phyloP scores from a whole-genome alignment of 1,284 basidiomycete species.

The Apiotrichum laibachii region DNA sequence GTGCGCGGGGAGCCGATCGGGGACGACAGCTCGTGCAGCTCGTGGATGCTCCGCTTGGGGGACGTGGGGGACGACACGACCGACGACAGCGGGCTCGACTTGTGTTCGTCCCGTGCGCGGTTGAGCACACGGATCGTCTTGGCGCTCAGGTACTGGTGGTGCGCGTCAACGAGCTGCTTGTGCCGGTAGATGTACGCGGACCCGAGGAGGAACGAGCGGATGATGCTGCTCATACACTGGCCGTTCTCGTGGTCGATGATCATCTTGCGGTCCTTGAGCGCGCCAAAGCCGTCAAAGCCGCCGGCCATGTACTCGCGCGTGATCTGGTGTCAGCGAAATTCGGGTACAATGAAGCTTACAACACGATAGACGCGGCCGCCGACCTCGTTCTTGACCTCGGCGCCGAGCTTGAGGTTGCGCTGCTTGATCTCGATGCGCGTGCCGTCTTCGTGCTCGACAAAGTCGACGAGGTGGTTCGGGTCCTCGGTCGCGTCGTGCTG shows the following conservation, averaged over 20 bases:
- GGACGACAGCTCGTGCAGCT: slow-evolving; percentile 3
- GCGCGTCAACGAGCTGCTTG: slow-evolving; percentile 44
- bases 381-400: slow-evolving; percentile 59
- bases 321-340: slow-evolving; percentile 32
- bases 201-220: slow-evolving; percentile 77
- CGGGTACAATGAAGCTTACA: slow-evolving; percentile 55
- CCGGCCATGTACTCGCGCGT: slow-evolving; percentile 51
- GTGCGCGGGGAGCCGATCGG: slow-evolving; percentile 18
- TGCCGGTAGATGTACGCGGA: slow-evolving; percentile 51
- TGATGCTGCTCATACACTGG: slow-evolving; percentile 72
- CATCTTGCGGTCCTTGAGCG: slow-evolving; percentile 65
- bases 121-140: slow-evolving; percentile 38
- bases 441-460: slow-evolving; percentile 47
- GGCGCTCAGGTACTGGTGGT: slow-evolving; percentile 38
- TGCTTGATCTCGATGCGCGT: slow-evolving; percentile 52
- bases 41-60: neutral
- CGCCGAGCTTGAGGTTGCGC: slow-evolving; percentile 49
- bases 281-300: slow-evolving; percentile 71
- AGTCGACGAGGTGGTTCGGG: slow-evolving; percentile 40
- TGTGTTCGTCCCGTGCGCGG: slow-evolving; percentile 28
- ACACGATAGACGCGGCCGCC: slow-evolving; percentile 67
- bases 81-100: slow-evolving; percentile 21
- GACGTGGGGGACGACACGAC: slow-evolving; percentile 27
- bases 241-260: slow-evolving; percentile 84
- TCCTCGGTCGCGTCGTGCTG: slow-evolving; percentile 37